Conservation (phyloP, 176 grass and related monocot species). For the Carex scoparia region DNA sequence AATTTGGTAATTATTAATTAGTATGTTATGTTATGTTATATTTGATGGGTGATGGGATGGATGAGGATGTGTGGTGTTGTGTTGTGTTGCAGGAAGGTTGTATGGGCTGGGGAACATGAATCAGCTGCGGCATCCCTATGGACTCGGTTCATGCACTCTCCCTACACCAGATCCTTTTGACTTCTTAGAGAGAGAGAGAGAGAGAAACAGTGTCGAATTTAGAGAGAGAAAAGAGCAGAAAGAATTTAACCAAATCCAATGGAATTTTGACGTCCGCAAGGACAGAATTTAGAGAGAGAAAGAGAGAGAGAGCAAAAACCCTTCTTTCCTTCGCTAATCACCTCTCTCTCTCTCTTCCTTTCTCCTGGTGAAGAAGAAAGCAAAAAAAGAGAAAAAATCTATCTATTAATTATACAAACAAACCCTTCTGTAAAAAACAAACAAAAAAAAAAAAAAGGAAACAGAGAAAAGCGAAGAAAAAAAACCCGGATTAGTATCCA, state of each 20-base stretch:
- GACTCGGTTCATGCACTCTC: not conserved
- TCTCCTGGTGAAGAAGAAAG: constrained; percentile 25
- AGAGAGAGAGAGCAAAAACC: constrained; percentile 11
- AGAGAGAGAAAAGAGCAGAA: not conserved
- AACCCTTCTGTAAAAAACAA: not conserved
- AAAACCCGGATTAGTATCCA: constrained; percentile 12
- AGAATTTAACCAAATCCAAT: constrained; percentile 72
- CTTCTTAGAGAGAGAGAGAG: constrained; percentile 26
- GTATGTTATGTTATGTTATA: not conserved
- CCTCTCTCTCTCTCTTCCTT: not conserved
- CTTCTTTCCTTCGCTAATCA: not conserved
- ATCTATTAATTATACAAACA: constrained; percentile 17
- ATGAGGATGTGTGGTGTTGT: not conserved
- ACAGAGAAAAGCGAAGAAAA: not conserved
- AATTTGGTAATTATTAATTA: not conserved
- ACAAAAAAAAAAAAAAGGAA: constrained; percentile 20
- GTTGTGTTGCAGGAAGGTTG: constrained; percentile 16
- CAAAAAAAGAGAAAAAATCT: constrained; percentile 18
- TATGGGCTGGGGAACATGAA: constrained; percentile 19
- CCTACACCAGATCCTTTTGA: constrained; percentile 26
- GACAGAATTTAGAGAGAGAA: constrained; percentile 46
- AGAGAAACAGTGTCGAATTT: not conserved
- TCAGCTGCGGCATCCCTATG: constrained; percentile 10
- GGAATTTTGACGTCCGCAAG: constrained; percentile 98
- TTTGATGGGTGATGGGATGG: constrained; percentile 26